Evolutionary conservation across 257 asterid genomes (phyloP).

Genomic region (Nicotiana tomentosiformis): DNA sequence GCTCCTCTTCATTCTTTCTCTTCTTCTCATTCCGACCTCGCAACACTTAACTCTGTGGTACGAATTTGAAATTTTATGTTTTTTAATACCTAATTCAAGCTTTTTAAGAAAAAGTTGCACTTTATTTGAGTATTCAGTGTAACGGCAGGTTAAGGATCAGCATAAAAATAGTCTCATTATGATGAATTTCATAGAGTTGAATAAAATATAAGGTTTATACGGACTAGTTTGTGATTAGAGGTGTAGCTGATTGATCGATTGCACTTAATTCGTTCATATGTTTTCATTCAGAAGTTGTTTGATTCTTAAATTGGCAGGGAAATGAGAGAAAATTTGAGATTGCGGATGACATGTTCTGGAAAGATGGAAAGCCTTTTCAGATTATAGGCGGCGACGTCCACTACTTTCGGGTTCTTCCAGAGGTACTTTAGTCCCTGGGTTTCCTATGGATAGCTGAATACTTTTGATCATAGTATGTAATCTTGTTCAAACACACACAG

Average conservation of each 20-base stretch:
- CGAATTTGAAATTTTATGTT: neutral
- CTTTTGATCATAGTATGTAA: neutral
- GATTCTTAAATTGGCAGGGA: conserved; percentile 27
- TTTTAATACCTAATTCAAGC: neutral
- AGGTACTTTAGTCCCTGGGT: conserved; percentile 37
- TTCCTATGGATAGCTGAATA: neutral
- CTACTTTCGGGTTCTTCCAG: conserved; percentile 79
- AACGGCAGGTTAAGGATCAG: neutral
- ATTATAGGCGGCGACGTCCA: conserved; percentile 95
- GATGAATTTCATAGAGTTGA: neutral
- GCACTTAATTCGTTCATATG: neutral
- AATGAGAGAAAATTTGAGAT: conserved; percentile 54
- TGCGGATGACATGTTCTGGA: conserved; percentile 81
- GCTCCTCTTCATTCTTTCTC: conserved; percentile 59
- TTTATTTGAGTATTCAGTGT: neutral
- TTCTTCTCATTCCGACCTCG: conserved; percentile 18
- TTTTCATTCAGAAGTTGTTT: neutral
- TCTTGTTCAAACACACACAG: neutral
- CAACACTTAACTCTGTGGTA: neutral
- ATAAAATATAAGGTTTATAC: neutral
- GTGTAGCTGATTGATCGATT: conserved; percentile 3
- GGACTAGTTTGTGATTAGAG: neutral
- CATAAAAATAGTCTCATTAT: neutral
- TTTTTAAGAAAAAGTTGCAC: neutral
- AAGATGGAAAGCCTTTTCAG: conserved; percentile 73